Conservation (phyloP, 2,329 filamentous ascomycete species). For the Hypoxylon sp. region DNA sequence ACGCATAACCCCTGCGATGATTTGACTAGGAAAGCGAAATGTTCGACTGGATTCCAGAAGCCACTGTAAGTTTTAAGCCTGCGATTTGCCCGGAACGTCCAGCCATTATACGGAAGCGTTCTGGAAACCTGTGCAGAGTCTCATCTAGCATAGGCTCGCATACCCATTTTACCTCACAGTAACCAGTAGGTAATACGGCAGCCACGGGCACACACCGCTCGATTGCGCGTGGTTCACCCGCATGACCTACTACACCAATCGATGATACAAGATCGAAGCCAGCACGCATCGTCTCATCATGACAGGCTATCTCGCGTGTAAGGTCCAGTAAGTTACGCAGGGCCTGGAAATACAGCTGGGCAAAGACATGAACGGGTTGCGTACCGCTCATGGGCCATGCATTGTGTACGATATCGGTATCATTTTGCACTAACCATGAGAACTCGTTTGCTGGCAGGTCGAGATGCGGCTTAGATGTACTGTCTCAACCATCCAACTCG, state of each 20-base stretch:
- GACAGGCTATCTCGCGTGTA: conserved; percentile 47
- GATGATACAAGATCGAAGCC: conserved; percentile 61
- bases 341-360: conserved; percentile 60
- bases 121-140: conserved; percentile 60
- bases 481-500: conserved; percentile 54
- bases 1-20: conserved; percentile 61
- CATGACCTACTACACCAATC: conserved; percentile 56
- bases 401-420: conserved; percentile 67
- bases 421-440: conserved; percentile 52
- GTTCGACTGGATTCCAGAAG: conserved; percentile 70
- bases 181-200: conserved; percentile 62
- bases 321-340: conserved; percentile 65
- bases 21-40: conserved; percentile 66
- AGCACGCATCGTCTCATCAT: conserved; percentile 39
- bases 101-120: conserved; percentile 59
- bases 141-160: conserved; percentile 66
- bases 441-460: conserved; percentile 60
- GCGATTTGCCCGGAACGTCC: conserved; percentile 67
- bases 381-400: conserved; percentile 66
- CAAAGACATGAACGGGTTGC: conserved; percentile 57
- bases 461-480: conserved; percentile 57
- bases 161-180: conserved; percentile 65
- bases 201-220: conserved; percentile 60
- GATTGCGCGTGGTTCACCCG: conserved; percentile 54
- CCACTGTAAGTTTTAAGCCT: conserved; percentile 62